A percentile compares a stretch with the other conserved stretches of the same genome.
These are phyloP conservation scores for Hansfordia pulvinata DNA, from an alignment of 2,329 filamentous ascomycete genomes.

Conservation along the genomic window DNA sequence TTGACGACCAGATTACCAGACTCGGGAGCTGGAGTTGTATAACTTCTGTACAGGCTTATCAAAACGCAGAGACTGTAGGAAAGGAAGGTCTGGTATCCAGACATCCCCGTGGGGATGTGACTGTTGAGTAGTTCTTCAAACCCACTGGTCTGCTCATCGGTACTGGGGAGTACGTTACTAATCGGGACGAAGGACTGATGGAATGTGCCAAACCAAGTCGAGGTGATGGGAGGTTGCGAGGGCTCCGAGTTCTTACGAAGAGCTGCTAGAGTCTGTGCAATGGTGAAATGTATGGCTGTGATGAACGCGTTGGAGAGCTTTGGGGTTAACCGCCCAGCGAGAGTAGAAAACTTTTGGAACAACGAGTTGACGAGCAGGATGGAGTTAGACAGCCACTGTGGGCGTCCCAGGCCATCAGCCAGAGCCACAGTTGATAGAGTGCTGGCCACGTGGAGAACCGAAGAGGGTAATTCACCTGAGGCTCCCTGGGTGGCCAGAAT, in stretches of 20 bases:
- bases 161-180: too few relatives aligned
- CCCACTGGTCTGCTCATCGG: too few relatives aligned
- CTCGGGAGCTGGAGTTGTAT: too few relatives aligned
- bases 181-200: too few relatives aligned
- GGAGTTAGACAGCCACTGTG: constrained; percentile 27
- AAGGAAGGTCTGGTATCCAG: too few relatives aligned
- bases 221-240: too few relatives aligned
- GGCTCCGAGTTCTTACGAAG: too few relatives aligned
- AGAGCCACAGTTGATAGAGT: constrained; percentile 33
- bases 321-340: constrained; percentile 8
- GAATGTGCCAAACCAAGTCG: too few relatives aligned
- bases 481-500: constrained; percentile 8
- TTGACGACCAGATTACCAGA: constrained; percentile 5
- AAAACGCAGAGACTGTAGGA: constrained; percentile 8
- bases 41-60: too few relatives aligned
- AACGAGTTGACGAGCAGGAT: constrained; percentile 23
- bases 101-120: too few relatives aligned
- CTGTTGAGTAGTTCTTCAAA: too few relatives aligned
- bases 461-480: constrained; percentile 6
- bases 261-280: too few relatives aligned
- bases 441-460: constrained; percentile 22
- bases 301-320: constrained; percentile 13
- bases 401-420: constrained; percentile 11
- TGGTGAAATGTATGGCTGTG: constrained; percentile 12
- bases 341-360: constrained; percentile 8